Conservation (phyloP, 768 basidiomycete genomes). For the Tricholoma sp. region DNA sequence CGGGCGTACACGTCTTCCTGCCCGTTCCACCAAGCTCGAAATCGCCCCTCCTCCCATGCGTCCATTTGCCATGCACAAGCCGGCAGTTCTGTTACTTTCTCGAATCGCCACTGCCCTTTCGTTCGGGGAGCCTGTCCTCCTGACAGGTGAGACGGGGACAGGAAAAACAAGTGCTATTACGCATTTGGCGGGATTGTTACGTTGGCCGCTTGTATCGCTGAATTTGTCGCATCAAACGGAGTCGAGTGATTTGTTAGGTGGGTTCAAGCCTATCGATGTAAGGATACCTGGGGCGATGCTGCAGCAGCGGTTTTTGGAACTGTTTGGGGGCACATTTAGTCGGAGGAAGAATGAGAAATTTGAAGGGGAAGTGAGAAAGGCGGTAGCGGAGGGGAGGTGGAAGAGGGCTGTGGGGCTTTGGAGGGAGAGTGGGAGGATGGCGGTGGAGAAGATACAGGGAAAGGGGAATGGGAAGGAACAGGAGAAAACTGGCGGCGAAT, state of each 20-base stretch:
- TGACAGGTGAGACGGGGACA: conserved; percentile 98
- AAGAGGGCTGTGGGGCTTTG: conserved; percentile 76
- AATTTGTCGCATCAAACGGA: conserved; percentile 97
- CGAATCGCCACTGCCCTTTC: conserved; percentile 72
- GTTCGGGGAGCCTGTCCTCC: conserved; percentile 75
- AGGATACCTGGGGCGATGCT: conserved; percentile 68
- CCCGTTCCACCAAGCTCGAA: conserved; percentile 34
- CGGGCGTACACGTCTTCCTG: conserved; percentile 54
- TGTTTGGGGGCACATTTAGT: conserved; percentile 88
- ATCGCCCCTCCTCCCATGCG: conserved; percentile 32
- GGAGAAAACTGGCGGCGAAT: conserved; percentile 1
- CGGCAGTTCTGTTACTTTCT: conserved; percentile 73
- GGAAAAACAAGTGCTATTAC: conserved; percentile 95
- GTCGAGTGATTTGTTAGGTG: conserved; percentile 88
- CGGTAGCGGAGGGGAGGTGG: conserved; percentile 82
- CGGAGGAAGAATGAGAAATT: conserved; percentile 85
- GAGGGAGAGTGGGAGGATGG: conserved; percentile 70
- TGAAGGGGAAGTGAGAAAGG: conserved; percentile 74
- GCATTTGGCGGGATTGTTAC: conserved; percentile 76
- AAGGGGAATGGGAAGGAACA: conserved; percentile 25
- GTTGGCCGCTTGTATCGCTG: conserved; percentile 74
- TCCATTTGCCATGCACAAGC: conserved; percentile 87
- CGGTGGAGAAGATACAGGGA: conserved; percentile 53
- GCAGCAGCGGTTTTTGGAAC: conserved; percentile 67
- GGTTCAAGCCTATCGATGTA: conserved; percentile 93